phyloP scores from a whole-genome alignment of 1,284 basidiomycete species.

The Fistulinella cinereoalba region DNA sequence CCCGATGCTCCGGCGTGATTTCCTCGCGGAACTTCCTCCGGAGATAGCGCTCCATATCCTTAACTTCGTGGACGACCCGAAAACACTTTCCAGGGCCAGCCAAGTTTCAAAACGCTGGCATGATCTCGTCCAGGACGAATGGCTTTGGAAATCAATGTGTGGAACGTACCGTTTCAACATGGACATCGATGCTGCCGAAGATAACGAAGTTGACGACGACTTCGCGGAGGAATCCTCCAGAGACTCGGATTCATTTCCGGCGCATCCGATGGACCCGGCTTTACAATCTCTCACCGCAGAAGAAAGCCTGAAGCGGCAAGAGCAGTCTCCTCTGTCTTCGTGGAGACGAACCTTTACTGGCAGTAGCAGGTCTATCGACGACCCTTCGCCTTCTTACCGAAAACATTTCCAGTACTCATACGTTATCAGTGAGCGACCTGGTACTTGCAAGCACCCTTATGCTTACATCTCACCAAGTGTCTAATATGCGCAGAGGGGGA shows the following conservation, averaged over 20 bases:
- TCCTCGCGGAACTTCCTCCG: slow-evolving; percentile 76
- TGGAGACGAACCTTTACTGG: slow-evolving; percentile 20
- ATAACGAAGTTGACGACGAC: slow-evolving; percentile 13
- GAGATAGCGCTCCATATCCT: slow-evolving; percentile 86
- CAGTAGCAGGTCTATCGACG: slow-evolving; percentile 12
- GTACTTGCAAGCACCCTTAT: background rate
- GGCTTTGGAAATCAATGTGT: slow-evolving; percentile 84
- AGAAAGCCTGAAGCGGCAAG: slow-evolving; percentile 31
- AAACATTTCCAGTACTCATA: slow-evolving; percentile 78
- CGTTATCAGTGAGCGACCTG: slow-evolving; percentile 57
- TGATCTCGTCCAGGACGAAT: slow-evolving; percentile 76
- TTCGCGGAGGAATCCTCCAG: slow-evolving; percentile 20
- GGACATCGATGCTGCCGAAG: slow-evolving; percentile 12
- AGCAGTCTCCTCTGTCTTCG: slow-evolving; percentile 22
- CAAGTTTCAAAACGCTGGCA: slow-evolving; percentile 81
- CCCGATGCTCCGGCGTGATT: slow-evolving; percentile 85
- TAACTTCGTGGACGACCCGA: slow-evolving; percentile 79
- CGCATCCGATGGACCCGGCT: slow-evolving; percentile 40
- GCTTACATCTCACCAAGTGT: slow-evolving; percentile 46
- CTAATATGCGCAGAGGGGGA: slow-evolving; percentile 86
- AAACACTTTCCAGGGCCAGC: slow-evolving; percentile 69
- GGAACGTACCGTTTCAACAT: slow-evolving; percentile 51
- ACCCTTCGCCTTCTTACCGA: slow-evolving; percentile 53
- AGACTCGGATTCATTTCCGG: slow-evolving; percentile 34
- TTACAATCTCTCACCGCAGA: slow-evolving; percentile 37